Evolutionary conservation across 306 rosid species (phyloP).

Genomic region (Astragalus glycyphyllos): DNA sequence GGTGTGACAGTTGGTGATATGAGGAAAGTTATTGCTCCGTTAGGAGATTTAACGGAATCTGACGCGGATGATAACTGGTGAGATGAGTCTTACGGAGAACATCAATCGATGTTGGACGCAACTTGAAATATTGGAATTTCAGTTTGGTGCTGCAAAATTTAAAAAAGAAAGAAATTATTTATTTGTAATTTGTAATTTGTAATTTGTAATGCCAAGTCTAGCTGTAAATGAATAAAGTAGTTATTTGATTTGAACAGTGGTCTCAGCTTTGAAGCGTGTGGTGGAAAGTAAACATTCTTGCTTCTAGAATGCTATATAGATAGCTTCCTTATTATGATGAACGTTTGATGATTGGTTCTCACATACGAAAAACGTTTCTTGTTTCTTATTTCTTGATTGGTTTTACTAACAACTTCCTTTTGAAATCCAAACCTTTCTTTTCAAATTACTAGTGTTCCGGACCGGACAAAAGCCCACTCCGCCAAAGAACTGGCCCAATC

Average conservation of each 20-base stretch:
- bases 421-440: too few relatives aligned
- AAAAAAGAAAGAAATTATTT: background rate
- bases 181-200: constrained; percentile 35
- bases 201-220: constrained; percentile 20
- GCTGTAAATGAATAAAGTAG: constrained; percentile 39
- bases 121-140: constrained; percentile 34
- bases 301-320: background rate
- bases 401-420: too few relatives aligned
- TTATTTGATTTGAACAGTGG: background rate
- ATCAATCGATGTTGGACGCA: constrained; percentile 30
- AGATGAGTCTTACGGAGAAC: constrained; percentile 35
- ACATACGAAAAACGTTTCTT: too few relatives aligned
- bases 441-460: too few relatives aligned
- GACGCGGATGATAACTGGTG: constrained; percentile 73
- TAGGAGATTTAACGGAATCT: constrained; percentile 52
- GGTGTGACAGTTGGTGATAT: constrained; percentile 68
- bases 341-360: too few relatives aligned
- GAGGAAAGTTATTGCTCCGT: constrained; percentile 66
- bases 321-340: background rate
- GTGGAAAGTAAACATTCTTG: constrained; percentile 9
- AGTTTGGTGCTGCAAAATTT: background rate
- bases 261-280: constrained; percentile 1
- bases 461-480: too few relatives aligned
- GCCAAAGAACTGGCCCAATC: too few relatives aligned
- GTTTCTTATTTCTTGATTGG: too few relatives aligned